Conservation (phyloP, 805 yeast genomes). For the Tetrapisispora taiwanensis region DNA sequence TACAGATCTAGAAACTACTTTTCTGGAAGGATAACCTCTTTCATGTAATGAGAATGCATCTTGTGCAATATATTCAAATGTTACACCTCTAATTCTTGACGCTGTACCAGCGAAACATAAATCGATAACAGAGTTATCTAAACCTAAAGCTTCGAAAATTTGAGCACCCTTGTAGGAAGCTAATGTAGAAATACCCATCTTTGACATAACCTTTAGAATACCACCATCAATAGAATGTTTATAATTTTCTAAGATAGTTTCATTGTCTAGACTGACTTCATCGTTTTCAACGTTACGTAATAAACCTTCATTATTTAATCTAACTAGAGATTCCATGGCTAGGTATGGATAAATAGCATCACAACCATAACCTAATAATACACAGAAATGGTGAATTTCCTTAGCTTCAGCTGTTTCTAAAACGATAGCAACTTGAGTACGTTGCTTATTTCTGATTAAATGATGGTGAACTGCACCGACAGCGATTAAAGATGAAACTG, state of each 20-base stretch:
- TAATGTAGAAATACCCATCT: slow-evolving; percentile 97
- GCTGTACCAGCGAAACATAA: slow-evolving; percentile 96
- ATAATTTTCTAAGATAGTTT: slow-evolving; percentile 62
- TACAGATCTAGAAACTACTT: slow-evolving; percentile 56
- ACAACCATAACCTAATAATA: slow-evolving; percentile 92
- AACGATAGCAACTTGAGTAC: slow-evolving; percentile 86
- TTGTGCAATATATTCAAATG: slow-evolving; percentile 91
- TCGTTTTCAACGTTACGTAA: slow-evolving; percentile 38
- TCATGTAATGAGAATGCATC: slow-evolving; percentile 93
- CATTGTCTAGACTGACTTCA: slow-evolving; percentile 37
- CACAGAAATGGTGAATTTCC: slow-evolving; percentile 94
- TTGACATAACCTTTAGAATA: slow-evolving; percentile 92
- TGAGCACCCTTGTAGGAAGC: slow-evolving; percentile 99
- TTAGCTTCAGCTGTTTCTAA: slow-evolving; percentile 95
- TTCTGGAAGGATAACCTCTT: slow-evolving; percentile 77
- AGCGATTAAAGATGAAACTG: slow-evolving; percentile 86
- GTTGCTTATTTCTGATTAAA: slow-evolving; percentile 87
- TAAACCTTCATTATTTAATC: slow-evolving; percentile 74
- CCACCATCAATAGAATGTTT: slow-evolving; percentile 82
- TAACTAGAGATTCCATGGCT: slow-evolving; percentile 78
- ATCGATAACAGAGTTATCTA: slow-evolving; percentile 90
- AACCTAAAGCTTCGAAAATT: slow-evolving; percentile 93
- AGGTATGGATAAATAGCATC: slow-evolving; percentile 93
- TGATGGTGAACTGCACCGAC: slow-evolving; percentile 96
- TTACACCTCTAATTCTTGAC: slow-evolving; percentile 89